phyloP scores from a whole-genome alignment of 129 eudicot genomes.

The Helichrysum umbraculigerum region DNA sequence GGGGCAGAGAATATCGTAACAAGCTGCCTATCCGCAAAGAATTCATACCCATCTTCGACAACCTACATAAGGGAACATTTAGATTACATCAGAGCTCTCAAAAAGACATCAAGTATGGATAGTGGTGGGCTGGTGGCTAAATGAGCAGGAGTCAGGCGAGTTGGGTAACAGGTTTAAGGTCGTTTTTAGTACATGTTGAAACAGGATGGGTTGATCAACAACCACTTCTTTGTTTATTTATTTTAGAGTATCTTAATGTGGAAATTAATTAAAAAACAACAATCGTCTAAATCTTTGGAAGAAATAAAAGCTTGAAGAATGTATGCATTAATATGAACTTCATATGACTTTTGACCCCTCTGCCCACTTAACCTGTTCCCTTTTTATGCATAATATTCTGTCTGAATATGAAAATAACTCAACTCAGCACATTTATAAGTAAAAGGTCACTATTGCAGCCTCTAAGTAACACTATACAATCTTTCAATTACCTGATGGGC shows the following conservation, averaged over 20 bases:
- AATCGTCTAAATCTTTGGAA: background rate
- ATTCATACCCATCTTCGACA: slow-evolving; percentile 38
- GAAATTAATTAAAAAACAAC: too few species aligned
- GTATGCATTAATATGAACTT: background rate
- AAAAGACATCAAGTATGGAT: background rate
- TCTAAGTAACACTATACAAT: background rate
- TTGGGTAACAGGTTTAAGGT: background rate
- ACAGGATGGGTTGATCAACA: background rate
- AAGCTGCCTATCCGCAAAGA: slow-evolving; percentile 34
- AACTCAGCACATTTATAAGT: background rate
- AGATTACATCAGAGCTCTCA: background rate
- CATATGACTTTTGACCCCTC: background rate
- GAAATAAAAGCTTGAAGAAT: background rate
- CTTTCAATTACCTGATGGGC: slow-evolving; percentile 25
- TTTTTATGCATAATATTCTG: background rate
- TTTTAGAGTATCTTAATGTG: background rate
- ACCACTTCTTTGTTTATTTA: background rate
- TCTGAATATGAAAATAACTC: background rate
- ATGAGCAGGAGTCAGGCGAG: background rate
- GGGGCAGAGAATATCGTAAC: slow-evolving; percentile 36
- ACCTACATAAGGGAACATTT: slow-evolving; percentile 13
- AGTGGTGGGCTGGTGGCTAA: background rate
- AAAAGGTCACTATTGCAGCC: background rate
- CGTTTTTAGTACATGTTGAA: background rate
- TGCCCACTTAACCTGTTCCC: background rate